Evolutionary conservation across 129 eudicot genomes (phyloP).

Genomic region (Erigeron canadensis): DNA sequence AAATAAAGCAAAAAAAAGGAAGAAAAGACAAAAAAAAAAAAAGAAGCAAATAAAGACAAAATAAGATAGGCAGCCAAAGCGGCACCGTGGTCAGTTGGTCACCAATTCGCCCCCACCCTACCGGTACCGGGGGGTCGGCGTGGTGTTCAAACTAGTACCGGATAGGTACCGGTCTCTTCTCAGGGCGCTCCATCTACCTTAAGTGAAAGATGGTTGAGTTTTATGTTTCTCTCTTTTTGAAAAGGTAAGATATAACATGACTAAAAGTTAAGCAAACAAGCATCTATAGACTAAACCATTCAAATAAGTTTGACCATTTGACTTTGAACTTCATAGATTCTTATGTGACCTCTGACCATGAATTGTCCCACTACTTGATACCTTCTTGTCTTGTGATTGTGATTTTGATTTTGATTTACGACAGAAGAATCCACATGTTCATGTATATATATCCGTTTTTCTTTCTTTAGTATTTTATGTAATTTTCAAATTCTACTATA

Average conservation of each 20-base stretch:
- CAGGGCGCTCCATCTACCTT: too few species aligned
- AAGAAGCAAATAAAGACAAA: too few species aligned
- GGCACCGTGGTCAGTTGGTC: too few species aligned
- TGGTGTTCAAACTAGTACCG: too few species aligned
- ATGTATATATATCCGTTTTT: neutral
- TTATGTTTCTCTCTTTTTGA: neutral
- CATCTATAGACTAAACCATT: neutral
- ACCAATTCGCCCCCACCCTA: too few species aligned
- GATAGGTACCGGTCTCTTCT: too few species aligned
- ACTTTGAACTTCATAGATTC: slow-evolving; percentile 15
- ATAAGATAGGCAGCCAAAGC: too few species aligned
- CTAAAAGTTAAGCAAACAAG: neutral
- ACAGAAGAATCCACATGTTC: slow-evolving; percentile 15
- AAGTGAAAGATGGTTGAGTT: neutral
- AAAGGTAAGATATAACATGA: neutral
- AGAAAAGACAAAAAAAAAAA: too few species aligned
- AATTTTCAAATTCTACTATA: neutral
- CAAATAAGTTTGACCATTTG: slow-evolving; percentile 8
- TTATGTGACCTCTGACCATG: slow-evolving; percentile 13
- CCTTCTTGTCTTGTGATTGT: slow-evolving; percentile 23
- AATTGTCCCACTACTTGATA: slow-evolving; percentile 19
- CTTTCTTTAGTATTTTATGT: neutral
- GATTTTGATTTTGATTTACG: slow-evolving; percentile 5
- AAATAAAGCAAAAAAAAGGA: too few species aligned
- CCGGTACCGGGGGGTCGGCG: too few species aligned